phyloP scores from a whole-genome alignment of 805 yeast species.

The Cyberlindnera bimundalis region DNA sequence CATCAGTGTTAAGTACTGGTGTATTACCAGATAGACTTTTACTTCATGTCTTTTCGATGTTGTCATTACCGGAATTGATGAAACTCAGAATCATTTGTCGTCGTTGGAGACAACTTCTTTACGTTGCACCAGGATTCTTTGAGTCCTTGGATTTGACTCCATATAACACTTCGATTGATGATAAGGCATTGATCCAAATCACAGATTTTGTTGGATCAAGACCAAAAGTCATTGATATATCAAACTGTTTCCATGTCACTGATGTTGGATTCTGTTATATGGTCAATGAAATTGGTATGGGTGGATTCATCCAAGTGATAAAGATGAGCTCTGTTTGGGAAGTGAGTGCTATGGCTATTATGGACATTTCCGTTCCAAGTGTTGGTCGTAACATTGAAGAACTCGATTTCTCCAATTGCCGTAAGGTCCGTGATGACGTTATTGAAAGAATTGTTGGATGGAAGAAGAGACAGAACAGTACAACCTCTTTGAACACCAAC shows the following conservation, averaged over 20 bases:
- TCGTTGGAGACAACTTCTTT: constrained; percentile 66
- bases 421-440: constrained; percentile 70
- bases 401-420: constrained; percentile 67
- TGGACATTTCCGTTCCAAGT: constrained; percentile 67
- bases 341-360: constrained; percentile 74
- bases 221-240: constrained; percentile 56
- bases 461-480: constrained; percentile 23
- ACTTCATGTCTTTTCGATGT: constrained; percentile 47
- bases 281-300: constrained; percentile 66
- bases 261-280: constrained; percentile 71
- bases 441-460: constrained; percentile 66
- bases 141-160: constrained; percentile 52
- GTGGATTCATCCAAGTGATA: constrained; percentile 52
- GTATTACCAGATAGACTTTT: constrained; percentile 61
- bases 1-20: constrained; percentile 55
- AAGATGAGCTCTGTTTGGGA: constrained; percentile 74
- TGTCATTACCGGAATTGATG: constrained; percentile 60
- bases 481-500: neutral
- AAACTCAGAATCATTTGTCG: constrained; percentile 53
- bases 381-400: constrained; percentile 58
- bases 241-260: constrained; percentile 74
- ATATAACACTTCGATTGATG: constrained; percentile 61
- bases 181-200: constrained; percentile 51
- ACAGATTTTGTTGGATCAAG: constrained; percentile 70
- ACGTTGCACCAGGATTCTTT: constrained; percentile 52